Conservation (phyloP, 148 eudicot genomes). For the Diospyros kaki region DNA sequence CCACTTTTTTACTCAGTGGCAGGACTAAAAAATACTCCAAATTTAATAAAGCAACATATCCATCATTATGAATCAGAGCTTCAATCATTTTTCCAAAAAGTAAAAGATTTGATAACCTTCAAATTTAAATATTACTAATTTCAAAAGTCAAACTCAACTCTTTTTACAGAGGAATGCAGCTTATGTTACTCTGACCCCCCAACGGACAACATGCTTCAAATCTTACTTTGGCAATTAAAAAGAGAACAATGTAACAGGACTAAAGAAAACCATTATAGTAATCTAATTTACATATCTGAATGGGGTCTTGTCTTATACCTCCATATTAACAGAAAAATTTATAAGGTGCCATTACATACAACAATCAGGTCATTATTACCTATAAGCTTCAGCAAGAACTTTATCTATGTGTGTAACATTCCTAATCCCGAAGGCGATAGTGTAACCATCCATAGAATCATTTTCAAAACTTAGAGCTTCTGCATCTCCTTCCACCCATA, state of each 20-base stretch:
- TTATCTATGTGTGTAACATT: slow-evolving; percentile 98
- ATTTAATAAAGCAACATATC: not conserved
- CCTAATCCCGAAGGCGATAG: slow-evolving; percentile 95
- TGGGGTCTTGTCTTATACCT: not conserved
- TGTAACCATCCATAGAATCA: slow-evolving; percentile 88
- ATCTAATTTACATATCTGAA: not conserved
- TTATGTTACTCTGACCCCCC: too few relatives aligned
- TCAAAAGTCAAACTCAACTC: too few relatives aligned
- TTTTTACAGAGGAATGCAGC: too few relatives aligned
- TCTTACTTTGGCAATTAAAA: not conserved
- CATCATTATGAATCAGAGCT: not conserved
- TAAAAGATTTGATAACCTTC: not conserved
- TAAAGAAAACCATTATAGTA: not conserved
- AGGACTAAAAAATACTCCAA: not conserved
- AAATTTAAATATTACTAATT: not conserved
- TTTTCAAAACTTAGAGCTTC: slow-evolving; percentile 75
- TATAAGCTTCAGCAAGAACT: slow-evolving; percentile 78
- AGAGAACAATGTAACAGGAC: not conserved
- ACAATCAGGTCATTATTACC: slow-evolving; percentile 35
- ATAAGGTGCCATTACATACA: slow-evolving; percentile 4
- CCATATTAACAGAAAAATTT: not conserved
- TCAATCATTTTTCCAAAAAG: not conserved
- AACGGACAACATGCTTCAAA: too few relatives aligned
- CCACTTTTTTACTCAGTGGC: not conserved
- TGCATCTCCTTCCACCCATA: slow-evolving; percentile 98